Percentiles rank a stretch among this genome's conserved stretches.
phyloP scores from a whole-genome alignment of 2,329 filamentous ascomycete species.

The Thelonectria rubi region DNA sequence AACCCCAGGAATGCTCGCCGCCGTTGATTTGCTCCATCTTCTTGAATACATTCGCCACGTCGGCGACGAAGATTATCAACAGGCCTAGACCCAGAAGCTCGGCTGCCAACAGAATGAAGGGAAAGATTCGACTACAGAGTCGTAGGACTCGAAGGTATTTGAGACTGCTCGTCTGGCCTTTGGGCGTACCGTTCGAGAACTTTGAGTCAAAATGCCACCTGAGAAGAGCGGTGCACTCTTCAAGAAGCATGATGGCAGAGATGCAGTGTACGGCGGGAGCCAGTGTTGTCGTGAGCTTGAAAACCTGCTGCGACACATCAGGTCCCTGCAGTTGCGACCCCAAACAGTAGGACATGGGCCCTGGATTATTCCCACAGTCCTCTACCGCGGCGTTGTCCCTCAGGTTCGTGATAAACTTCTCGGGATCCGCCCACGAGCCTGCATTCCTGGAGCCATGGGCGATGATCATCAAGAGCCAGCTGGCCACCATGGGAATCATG shows the following conservation, averaged over 20 bases:
- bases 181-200: too few species aligned
- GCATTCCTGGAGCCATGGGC: neutral
- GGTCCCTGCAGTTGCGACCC: neutral
- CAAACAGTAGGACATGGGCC: constrained; percentile 15
- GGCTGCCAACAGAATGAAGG: neutral
- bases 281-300: neutral
- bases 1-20: constrained; percentile 7
- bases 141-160: neutral
- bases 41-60: neutral
- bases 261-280: neutral
- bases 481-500: neutral
- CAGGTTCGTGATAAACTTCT: neutral
- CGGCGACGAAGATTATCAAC: neutral
- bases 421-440: neutral
- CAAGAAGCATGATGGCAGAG: neutral
- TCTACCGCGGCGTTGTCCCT: fast-evolving
- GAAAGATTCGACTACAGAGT: neutral
- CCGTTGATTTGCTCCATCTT: neutral
- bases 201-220: neutral
- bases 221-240: neutral
- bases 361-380: neutral
- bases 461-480: neutral
- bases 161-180: neutral
- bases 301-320: neutral
- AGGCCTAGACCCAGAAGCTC: neutral